Conservation (phyloP, 2,329 filamentous ascomycete genomes). For the Colletotrichum nymphaeae region DNA sequence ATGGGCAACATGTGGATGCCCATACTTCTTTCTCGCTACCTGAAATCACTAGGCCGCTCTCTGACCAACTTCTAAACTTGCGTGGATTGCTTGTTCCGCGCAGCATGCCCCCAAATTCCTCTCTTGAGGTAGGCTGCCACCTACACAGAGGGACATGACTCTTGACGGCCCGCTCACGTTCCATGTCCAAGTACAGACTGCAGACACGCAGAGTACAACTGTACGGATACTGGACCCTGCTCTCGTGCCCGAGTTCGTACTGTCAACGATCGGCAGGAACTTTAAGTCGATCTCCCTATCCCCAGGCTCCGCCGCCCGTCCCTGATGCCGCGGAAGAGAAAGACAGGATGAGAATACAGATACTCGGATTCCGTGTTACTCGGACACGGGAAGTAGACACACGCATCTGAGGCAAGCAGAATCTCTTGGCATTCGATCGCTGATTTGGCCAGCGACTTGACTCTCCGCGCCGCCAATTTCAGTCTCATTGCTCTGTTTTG, state of each 20-base stretch:
- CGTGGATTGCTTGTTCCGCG: background rate
- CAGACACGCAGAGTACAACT: background rate
- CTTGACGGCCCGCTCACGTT: background rate
- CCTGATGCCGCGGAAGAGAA: background rate
- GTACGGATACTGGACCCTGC: background rate
- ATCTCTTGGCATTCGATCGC: too few relatives aligned
- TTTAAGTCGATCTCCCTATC: background rate
- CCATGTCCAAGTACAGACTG: background rate
- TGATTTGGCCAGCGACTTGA: too few relatives aligned
- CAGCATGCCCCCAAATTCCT: background rate
- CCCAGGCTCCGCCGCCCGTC: constrained; percentile 2
- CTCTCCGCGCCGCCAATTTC: background rate
- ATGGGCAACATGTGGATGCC: constrained; percentile 5
- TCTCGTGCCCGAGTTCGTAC: background rate
- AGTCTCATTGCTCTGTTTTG: background rate
- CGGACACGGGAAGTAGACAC: background rate
- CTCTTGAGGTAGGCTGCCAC: background rate
- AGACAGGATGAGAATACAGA: background rate
- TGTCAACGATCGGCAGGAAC: constrained; percentile 16
- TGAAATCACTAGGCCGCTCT: background rate
- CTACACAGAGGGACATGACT: background rate
- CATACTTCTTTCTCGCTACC: background rate
- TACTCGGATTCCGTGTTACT: background rate
- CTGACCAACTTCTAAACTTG: background rate
- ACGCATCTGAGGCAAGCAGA: background rate